Conservation (phyloP, 306 rosid genomes). For the Canavalia gladiata region DNA sequence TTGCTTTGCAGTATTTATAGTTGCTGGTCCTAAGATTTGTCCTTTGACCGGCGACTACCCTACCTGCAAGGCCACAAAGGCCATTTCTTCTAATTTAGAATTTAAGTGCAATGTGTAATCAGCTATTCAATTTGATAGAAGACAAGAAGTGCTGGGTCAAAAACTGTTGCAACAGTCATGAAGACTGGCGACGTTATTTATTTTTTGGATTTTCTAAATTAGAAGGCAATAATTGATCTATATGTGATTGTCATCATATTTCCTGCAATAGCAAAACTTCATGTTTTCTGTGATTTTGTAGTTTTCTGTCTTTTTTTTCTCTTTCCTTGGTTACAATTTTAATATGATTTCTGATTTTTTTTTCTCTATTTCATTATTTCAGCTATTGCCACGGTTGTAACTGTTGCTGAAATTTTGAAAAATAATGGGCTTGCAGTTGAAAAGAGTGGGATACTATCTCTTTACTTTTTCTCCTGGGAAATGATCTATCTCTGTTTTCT, state of each 20-base stretch:
- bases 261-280: conserved; percentile 14
- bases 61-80: background rate
- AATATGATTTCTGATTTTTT: background rate
- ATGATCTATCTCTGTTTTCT: background rate
- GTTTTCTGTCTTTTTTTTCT: background rate
- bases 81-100: background rate
- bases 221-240: background rate
- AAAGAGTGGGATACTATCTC: conserved; percentile 62
- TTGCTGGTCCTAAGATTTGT: conserved; percentile 1
- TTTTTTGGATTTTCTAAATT: background rate
- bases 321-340: background rate
- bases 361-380: conserved; percentile 31
- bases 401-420: conserved; percentile 86
- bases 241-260: background rate
- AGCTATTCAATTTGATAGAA: conserved; percentile 32
- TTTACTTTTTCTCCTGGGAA: background rate
- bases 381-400: conserved; percentile 88
- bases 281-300: conserved; percentile 11
- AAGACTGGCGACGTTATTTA: background rate
- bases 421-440: conserved; percentile 81
- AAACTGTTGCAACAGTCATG: background rate
- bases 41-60: background rate
- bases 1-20: background rate
- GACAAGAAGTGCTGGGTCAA: background rate
- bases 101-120: background rate